phyloP scores from a whole-genome alignment of 1,139 yeast genomes.

The Saccharomyces hybrid region DNA sequence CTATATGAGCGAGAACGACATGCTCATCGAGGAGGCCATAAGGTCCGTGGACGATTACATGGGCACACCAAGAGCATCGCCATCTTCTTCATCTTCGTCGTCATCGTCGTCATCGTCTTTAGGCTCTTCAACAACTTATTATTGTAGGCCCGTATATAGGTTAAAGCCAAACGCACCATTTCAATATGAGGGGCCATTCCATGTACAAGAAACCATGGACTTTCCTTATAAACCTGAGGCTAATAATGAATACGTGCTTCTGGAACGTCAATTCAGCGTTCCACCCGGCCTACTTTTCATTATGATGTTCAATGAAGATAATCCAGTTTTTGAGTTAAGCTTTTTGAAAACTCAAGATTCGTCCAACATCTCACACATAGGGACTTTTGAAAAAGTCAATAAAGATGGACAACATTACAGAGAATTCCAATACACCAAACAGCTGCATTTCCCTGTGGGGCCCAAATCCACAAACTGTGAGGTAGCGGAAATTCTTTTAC shows the following conservation, averaged over 20 bases:
- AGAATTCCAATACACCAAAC: constrained; percentile 67
- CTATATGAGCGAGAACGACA: constrained; percentile 14
- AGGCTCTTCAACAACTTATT: background rate
- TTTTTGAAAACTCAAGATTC: constrained; percentile 60
- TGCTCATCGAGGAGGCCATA: constrained; percentile 30
- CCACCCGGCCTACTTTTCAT: constrained; percentile 73
- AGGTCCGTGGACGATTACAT: constrained; percentile 36
- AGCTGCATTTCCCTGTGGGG: constrained; percentile 77
- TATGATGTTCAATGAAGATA: constrained; percentile 60
- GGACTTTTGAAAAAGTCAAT: constrained; percentile 39
- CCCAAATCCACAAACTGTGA: constrained; percentile 88
- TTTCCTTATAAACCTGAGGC: constrained; percentile 42
- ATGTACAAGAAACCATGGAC: constrained; percentile 40
- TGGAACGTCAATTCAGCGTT: constrained; percentile 54
- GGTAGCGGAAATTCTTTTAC: constrained; percentile 57
- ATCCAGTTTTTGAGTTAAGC: constrained; percentile 47
- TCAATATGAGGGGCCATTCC: constrained; percentile 32
- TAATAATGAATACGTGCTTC: constrained; percentile 46
- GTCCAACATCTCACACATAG: constrained; percentile 49
- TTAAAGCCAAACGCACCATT: constrained; percentile 30
- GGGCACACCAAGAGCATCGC: background rate
- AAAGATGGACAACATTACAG: constrained; percentile 41
- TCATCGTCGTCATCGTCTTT: constrained; percentile 13
- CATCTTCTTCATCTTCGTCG: background rate
- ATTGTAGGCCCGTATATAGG: background rate